phyloP scores from a whole-genome alignment of 768 basidiomycete species.

The Tylopilus felleus region DNA sequence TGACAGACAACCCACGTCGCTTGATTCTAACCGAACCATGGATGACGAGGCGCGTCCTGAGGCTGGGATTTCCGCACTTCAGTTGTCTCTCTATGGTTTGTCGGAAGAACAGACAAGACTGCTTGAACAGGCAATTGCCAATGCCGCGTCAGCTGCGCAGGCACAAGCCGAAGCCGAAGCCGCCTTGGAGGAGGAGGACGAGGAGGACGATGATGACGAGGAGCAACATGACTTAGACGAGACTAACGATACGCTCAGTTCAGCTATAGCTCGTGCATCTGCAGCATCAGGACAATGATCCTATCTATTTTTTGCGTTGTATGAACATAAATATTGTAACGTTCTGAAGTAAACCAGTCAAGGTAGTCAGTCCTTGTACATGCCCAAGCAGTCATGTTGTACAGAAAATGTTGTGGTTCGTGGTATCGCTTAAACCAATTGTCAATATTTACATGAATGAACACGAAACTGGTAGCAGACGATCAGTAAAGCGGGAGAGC shows the following conservation, averaged over 20 bases:
- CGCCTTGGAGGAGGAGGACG: conserved; percentile 67
- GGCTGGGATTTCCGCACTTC: conserved; percentile 24
- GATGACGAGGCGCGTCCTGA: conserved; percentile 8
- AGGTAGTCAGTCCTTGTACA: conserved; percentile 10
- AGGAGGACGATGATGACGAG: conserved; percentile 45
- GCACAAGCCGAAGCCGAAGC: conserved; percentile 79
- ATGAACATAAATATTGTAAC: conserved; percentile 26
- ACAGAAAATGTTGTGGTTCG: conserved; percentile 18
- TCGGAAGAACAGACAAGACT: conserved; percentile 70
- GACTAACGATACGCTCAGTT: conserved; percentile 11
- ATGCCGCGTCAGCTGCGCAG: conserved; percentile 69
- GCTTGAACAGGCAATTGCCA: conserved; percentile 71
- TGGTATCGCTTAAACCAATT: conserved; percentile 21
- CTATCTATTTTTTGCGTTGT: conserved; percentile 23
- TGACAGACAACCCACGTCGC: conserved; percentile 3
- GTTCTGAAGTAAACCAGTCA: conserved; percentile 9
- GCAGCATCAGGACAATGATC: conserved; percentile 12
- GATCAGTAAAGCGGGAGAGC: conserved; percentile 3
- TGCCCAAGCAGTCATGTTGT: conserved; percentile 19
- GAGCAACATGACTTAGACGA: conserved; percentile 30
- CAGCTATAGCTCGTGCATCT: conserved; percentile 8
- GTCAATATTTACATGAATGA: conserved; percentile 31
- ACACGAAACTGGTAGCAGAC: conserved; percentile 24
- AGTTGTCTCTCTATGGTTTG: conserved; percentile 65
- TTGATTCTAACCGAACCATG: conserved; percentile 7